phyloP scores from a whole-genome alignment of 176 grass and related monocot species.

The Rhipidocladum racemiflorum region DNA sequence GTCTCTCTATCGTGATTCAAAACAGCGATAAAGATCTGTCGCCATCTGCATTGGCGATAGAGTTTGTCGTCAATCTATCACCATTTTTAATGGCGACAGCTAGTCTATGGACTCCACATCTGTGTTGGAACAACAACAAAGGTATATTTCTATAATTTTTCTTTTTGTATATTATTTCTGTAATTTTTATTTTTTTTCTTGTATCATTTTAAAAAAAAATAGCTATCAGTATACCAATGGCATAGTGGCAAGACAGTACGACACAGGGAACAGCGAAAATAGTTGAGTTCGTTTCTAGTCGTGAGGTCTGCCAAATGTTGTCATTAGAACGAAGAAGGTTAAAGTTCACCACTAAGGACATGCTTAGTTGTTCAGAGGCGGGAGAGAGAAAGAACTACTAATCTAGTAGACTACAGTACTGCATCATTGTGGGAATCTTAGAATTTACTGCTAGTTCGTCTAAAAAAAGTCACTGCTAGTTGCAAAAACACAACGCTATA shows the following conservation, averaged over 20 bases:
- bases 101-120: no score
- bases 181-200: no score
- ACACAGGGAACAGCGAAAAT: neutral
- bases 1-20: no score
- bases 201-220: no score
- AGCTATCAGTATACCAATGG: neutral
- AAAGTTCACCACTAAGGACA: neutral
- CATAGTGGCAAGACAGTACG: neutral
- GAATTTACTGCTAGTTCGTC: no score
- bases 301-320: neutral
- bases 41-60: no score
- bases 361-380: neutral
- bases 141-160: no score
- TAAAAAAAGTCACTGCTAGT: neutral
- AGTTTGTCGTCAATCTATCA: no score
- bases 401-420: neutral
- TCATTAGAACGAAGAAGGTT: neutral
- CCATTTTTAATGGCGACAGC: no score
- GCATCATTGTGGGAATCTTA: neutral
- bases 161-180: no score
- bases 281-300: neutral
- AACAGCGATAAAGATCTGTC: no score
- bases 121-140: no score
- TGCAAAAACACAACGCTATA: neutral
- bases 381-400: neutral